Base-by-base conservation (phyloP, 2,329 filamentous ascomycete genomes). In the Clonostachys byssicola region DNA sequence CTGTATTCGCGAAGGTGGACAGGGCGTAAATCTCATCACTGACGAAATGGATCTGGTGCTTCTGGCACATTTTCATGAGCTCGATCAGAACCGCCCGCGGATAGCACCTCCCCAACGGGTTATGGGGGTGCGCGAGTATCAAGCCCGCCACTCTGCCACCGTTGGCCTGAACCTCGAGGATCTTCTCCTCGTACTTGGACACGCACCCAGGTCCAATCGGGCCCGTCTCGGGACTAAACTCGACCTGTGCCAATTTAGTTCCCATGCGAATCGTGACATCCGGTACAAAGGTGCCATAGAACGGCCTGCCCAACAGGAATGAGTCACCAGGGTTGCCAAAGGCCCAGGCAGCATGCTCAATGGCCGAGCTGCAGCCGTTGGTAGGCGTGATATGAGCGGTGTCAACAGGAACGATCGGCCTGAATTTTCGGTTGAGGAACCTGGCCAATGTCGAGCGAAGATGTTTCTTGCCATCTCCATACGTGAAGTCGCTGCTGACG, bases 121-220 rank as follows among this genome's bases (percentile, higher is more conserved):
- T 78, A 46, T 78, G 74, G 3, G 75, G 72, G 44, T 77, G 66
- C 45, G 73, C 74, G 4, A 80, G 62, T 49, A 81, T 67, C n/a
- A 81, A 50, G 0, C 64, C 75, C 14, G 64, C 63, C n/a, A 78
- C 65, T 23, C 57, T 63, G 14, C 64, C 59, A 0, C 74, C 74
- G 5, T 56, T 54, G 3, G 60, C 52, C 38, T 69, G 65, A 4
- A 65, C 56, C 16, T 70, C 51, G 5, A 74, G 49, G n/a, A 70
- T 51, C 2, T 66, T 67, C 8, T 63, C 52, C 51, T 78, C 75
- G 50, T 80, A 79, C 17, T 18, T 39, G 23, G 23, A 30, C 23
- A 30, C 23, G 36, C 61, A 61, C 3, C 54, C 46, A 1, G 77
- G 71, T 3, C 67, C 70, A 12, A 78, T 60, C 0, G 74, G 73